Percentiles rank a stretch among this genome's conserved stretches.
Conservation (phyloP, 306 rosid species). For the Abrus precatorius region DNA sequence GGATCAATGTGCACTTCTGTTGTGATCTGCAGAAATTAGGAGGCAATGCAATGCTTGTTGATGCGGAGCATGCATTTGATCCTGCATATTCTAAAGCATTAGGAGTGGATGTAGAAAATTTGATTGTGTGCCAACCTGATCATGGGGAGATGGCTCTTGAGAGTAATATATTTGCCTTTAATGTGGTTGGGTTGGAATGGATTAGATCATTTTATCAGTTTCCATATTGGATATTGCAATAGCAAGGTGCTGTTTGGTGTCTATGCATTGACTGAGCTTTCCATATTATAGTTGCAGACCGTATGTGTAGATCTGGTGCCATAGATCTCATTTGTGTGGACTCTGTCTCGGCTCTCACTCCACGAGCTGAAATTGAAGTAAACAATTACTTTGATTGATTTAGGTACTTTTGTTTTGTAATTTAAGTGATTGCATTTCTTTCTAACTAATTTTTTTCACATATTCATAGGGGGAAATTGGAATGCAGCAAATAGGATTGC, state of each 20-base stretch:
- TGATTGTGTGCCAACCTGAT: constrained; percentile 98
- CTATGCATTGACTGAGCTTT: constrained; percentile 50
- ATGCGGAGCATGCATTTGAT: constrained; percentile 99
- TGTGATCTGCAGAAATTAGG: constrained; percentile 79
- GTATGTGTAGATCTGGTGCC: constrained; percentile 99
- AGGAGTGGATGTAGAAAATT: constrained; percentile 98
- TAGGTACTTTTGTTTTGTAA: constrained; percentile 24
- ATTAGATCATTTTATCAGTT: constrained; percentile 31
- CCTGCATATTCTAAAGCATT: constrained; percentile 95
- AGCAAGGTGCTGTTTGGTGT: constrained; percentile 30
- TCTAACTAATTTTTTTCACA: constrained; percentile 46
- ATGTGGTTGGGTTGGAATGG: constrained; percentile 43
- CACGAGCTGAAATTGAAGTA: constrained; percentile 98
- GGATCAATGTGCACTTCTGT: constrained; percentile 47
- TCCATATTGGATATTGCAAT: constrained; percentile 36
- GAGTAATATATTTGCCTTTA: constrained; percentile 67
- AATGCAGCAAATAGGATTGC: constrained; percentile 99
- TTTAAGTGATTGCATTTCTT: constrained; percentile 18
- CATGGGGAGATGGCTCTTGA: constrained; percentile 99
- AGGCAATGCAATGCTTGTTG: constrained; percentile 99
- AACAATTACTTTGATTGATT: constrained; percentile 26
- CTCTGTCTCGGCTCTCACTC: constrained; percentile 99
- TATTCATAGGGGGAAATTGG: constrained; percentile 91
- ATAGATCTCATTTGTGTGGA: constrained; percentile 96
- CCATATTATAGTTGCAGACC: constrained; percentile 84